Percentiles rank a stretch among this genome's conserved stretches.
phyloP scores from a whole-genome alignment of 2,329 filamentous ascomycete genomes.

The Penicillium janthinellum region DNA sequence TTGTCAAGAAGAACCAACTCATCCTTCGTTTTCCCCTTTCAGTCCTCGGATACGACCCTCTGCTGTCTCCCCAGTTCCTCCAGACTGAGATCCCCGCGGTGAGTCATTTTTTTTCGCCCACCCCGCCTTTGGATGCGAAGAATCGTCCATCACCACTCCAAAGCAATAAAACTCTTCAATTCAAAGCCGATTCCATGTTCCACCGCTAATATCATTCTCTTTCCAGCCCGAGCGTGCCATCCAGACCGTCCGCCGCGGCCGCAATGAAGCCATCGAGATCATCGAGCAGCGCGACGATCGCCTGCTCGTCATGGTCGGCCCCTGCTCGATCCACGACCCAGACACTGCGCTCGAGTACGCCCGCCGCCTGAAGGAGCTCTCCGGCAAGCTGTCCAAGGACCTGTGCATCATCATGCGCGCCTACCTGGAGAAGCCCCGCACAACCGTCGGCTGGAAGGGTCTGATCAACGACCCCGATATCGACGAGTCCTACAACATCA shows the following conservation, averaged over 20 bases:
- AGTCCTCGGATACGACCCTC: constrained; percentile 93
- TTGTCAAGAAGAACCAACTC: neutral
- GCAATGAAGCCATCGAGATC: constrained; percentile 66
- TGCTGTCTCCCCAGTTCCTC: constrained; percentile 86
- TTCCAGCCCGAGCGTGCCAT: constrained; percentile 42
- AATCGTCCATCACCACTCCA: neutral
- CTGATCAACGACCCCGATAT: constrained; percentile 99
- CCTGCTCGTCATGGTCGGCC: constrained; percentile 90
- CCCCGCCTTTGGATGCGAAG: constrained; percentile 59
- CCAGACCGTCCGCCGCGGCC: constrained; percentile 46
- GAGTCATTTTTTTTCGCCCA: constrained; percentile 61
- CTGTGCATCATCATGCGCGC: constrained; percentile 95
- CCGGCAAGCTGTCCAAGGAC: constrained; percentile 78
- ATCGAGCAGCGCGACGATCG: constrained; percentile 77
- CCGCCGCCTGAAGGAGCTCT: constrained; percentile 71
- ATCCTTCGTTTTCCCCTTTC: constrained; percentile 6
- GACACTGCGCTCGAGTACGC: constrained; percentile 86
- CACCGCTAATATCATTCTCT: constrained; percentile 16
- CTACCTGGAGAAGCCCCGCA: constrained; percentile 98
- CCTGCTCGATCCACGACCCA: constrained; percentile 97
- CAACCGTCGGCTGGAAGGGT: constrained; percentile 98
- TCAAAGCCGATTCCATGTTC: constrained; percentile 29
- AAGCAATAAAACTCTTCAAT: neutral
- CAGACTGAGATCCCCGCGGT: constrained; percentile 76
- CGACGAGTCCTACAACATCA: constrained; percentile 96